These are phyloP conservation scores for Porcisia hertigi DNA, from an alignment of 208 protist species.

Conservation along the genomic window DNA sequence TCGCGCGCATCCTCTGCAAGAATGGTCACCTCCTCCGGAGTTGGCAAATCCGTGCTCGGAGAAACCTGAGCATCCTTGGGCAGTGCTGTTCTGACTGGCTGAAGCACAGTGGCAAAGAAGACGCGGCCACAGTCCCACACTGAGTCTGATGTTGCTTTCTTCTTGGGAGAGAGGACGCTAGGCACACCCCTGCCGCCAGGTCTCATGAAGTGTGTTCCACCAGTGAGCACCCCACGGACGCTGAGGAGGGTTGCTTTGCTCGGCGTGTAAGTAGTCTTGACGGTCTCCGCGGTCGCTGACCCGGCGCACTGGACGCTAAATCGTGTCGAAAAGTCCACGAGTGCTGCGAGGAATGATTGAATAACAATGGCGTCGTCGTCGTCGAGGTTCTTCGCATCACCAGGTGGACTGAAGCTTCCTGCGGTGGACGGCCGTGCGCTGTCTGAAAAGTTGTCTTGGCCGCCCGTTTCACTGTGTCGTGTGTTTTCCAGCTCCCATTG, in stretches of 20 bases:
- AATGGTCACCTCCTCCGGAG: conserved; percentile 42
- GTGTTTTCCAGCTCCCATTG: too few species aligned
- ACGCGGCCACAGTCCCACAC: conserved; percentile 46
- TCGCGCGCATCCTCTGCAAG: conserved; percentile 51
- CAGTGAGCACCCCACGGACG: conserved; percentile 23
- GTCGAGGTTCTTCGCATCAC: conserved; percentile 3
- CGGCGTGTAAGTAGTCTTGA: not conserved
- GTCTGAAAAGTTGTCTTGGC: not conserved
- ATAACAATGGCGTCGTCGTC: conserved; percentile 14
- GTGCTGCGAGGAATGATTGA: conserved; percentile 49
- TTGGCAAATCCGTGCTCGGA: conserved; percentile 3
- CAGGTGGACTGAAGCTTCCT: not conserved
- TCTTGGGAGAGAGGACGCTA: not conserved
- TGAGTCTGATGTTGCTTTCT: conserved; percentile 17
- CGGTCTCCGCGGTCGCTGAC: not conserved
- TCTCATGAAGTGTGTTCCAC: not conserved
- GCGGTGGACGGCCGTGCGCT: not conserved
- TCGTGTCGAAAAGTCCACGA: conserved; percentile 51
- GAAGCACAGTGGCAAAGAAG: conserved; percentile 57
- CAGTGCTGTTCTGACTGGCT: not conserved
- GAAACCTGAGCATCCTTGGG: not conserved
- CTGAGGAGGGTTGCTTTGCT: conserved; percentile 14
- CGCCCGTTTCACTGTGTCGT: not conserved
- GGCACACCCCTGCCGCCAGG: not conserved
- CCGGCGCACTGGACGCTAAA: conserved; percentile 11